Evolutionary conservation across 306 rosid species (phyloP), one percentile per base, ranked within the genome.

Genomic region (Inga oerstediana): DNA sequence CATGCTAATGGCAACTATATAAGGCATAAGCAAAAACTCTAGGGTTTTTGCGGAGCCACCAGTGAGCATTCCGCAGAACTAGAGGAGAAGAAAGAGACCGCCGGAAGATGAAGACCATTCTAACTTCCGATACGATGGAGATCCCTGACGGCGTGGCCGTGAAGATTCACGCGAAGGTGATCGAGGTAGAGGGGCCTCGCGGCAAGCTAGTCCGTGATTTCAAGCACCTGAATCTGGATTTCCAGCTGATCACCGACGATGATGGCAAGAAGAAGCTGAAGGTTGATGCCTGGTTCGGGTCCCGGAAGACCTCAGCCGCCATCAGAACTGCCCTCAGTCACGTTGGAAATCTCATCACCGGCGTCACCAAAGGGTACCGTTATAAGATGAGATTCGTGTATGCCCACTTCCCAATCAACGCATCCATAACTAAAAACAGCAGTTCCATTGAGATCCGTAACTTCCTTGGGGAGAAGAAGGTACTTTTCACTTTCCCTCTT

Each of bases 321-420:
- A 94, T 94, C 66, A 88, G 97, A 3, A 94, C 97, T 4, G 95
- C 92, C 6, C 89, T 86, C n/a, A 86, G 90, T 56, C 92, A 91
- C n/a, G 91, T 91, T 1, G 90, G 49, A 30, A 94, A 94, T 27
- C 92, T 94, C 14, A 93, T 94, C 54, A 89, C 93, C 4, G 97
- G 97, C 24, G 98, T 94, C 70, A 93, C 97, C 34, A 93, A 90
- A 79, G 97, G 97, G 0, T 94, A 87, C 75, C 90, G 97, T 11
- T 94, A 94, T 89, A 94, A 92, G 89, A 92, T 94, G 98, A 72
- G 94, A 0, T 94, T 94, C 11, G 98, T 92, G 12, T 94, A 92
- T 13, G 98, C 95, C 9, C 98, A 90, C 20, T 91, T 94, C 32
- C 98, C 95, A 1, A 94, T 94, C 76, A 94, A 92, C 32, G 98